Percentiles rank a stretch among this genome's conserved stretches.
Evolutionary conservation across 139 green algal genomes (phyloP).

Genomic region (Desmodesmus armatus): DNA sequence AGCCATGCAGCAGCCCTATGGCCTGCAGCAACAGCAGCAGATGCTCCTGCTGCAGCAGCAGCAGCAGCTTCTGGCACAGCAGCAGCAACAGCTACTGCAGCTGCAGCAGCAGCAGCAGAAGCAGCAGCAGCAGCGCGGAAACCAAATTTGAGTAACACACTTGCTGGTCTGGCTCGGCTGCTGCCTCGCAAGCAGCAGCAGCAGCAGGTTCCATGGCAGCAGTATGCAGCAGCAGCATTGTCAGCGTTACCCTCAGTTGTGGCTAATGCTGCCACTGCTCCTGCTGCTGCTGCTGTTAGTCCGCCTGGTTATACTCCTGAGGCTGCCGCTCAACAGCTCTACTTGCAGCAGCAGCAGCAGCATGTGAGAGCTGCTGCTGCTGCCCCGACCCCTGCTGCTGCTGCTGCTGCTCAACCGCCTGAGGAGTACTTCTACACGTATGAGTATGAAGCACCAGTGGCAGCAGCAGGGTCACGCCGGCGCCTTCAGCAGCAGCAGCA

Average conservation of each 20-base stretch:
- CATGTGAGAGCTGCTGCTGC: neutral
- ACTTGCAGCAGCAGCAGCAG: neutral
- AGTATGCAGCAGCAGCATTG: neutral
- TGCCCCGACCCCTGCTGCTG: neutral
- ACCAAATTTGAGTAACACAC: neutral
- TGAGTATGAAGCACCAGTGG: neutral
- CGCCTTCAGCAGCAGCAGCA: neutral
- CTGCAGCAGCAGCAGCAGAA: neutral
- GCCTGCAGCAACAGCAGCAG: neutral
- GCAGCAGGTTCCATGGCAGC: neutral
- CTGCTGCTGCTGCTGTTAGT: slow-evolving; percentile 10
- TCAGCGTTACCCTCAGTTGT: neutral
- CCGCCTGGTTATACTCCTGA: slow-evolving; percentile 32
- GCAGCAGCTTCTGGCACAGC: neutral
- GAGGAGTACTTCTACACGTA: too few relatives aligned
- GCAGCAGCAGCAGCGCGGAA: neutral
- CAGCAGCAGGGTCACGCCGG: neutral
- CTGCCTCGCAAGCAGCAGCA: neutral
- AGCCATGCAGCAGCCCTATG: neutral
- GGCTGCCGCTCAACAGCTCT: neutral
- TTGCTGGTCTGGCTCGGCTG: neutral
- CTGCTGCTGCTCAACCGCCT: neutral
- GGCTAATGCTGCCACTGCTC: neutral
- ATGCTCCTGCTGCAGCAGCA: neutral
- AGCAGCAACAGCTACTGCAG: neutral